These are phyloP conservation scores for Acacia confusa DNA, from an alignment of 306 rosid species.

Conservation along the genomic window DNA sequence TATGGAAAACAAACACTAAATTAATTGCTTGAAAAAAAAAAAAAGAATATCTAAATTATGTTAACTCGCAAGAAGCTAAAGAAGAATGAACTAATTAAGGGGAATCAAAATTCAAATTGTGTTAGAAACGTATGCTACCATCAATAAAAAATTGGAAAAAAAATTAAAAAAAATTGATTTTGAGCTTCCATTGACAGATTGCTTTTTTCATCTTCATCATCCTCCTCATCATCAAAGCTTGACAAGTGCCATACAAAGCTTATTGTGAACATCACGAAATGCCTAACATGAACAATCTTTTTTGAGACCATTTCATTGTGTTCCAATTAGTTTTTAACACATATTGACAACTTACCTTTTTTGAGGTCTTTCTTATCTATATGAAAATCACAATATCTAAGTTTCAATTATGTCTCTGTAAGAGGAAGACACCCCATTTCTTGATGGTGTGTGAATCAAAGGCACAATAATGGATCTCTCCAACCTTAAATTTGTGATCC, in stretches of 20 bases:
- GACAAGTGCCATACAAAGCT: conserved; percentile 1
- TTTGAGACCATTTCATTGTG: background rate
- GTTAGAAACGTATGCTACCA: background rate
- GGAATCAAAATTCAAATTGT: background rate
- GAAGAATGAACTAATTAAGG: background rate
- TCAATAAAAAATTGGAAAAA: too few species aligned
- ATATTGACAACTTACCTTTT: background rate
- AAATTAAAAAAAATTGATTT: background rate
- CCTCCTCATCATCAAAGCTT: background rate
- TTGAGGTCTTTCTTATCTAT: background rate
- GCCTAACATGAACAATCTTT: background rate
- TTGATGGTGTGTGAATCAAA: background rate
- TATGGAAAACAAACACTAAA: background rate
- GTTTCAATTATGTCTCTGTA: background rate
- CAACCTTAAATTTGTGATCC: background rate
- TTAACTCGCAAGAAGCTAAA: background rate
- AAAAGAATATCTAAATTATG: background rate
- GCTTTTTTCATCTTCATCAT: background rate
- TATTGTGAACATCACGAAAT: background rate
- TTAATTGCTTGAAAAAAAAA: background rate
- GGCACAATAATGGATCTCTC: background rate
- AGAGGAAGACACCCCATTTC: background rate
- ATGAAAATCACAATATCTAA: background rate
- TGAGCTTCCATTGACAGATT: background rate
- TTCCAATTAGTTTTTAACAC: background rate